Conservation (phyloP, 257 asterid genomes). For the Solanum sparsipilum region DNA sequence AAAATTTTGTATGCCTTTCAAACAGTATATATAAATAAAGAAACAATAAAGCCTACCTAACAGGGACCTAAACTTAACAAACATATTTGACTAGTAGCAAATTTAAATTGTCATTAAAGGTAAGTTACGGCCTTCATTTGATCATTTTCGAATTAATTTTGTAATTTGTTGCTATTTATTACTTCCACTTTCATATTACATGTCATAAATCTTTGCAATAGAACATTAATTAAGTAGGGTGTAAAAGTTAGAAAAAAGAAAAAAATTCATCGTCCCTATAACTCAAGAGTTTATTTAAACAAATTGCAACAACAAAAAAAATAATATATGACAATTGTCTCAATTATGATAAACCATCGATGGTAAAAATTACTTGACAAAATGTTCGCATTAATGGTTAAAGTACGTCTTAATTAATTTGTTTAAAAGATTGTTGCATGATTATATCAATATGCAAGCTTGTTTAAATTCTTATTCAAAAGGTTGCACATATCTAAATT, state of each 20-base stretch:
- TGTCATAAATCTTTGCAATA: background rate
- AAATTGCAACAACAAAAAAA: background rate
- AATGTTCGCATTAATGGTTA: background rate
- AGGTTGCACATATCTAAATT: background rate
- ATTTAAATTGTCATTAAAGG: background rate
- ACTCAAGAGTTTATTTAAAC: background rate
- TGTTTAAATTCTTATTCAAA: background rate
- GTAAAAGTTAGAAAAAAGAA: background rate
- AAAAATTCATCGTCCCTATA: background rate
- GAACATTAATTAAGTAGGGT: background rate
- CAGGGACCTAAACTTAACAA: background rate
- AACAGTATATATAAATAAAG: background rate
- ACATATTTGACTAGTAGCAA: background rate
- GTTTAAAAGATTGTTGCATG: background rate
- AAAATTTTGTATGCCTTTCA: background rate
- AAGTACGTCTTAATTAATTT: background rate
- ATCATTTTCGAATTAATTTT: background rate
- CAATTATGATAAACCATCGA: background rate
- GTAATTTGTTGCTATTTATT: background rate
- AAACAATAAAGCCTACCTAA: background rate
- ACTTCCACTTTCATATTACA: background rate
- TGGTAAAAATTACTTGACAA: background rate
- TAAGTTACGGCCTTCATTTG: background rate
- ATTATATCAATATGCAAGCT: background rate
- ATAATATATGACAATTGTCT: background rate